phyloP scores from a whole-genome alignment of 2,329 filamentous ascomycete species.

The Ophiognomonia clavigignenti-juglandacearum region DNA sequence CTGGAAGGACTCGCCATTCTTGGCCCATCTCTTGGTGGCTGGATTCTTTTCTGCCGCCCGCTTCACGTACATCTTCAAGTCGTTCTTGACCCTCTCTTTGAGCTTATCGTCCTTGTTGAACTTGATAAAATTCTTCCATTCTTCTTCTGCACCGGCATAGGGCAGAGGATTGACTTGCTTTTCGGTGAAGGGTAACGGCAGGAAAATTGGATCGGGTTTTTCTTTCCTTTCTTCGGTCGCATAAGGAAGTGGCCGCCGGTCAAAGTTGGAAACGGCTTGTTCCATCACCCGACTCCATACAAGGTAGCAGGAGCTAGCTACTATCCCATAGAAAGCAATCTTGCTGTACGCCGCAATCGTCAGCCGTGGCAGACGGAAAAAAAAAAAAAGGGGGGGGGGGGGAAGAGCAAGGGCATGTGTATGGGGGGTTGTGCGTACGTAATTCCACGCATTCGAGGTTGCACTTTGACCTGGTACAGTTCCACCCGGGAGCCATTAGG shows the following conservation, averaged over 20 bases:
- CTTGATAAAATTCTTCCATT: conserved; percentile 57
- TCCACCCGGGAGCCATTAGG: conserved; percentile 7
- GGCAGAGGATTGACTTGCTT: conserved; percentile 41
- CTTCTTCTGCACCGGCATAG: conserved; percentile 55
- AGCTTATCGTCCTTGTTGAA: conserved; percentile 49
- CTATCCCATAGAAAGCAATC: conserved; percentile 18
- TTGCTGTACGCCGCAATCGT: conserved; percentile 1
- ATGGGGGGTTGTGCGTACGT: not conserved
- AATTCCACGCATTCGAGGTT: not conserved
- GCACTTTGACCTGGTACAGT: conserved; percentile 6
- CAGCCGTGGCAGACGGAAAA: not conserved
- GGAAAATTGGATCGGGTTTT: conserved; percentile 45
- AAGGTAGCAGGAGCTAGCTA: conserved; percentile 33
- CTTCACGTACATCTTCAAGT: conserved; percentile 39
- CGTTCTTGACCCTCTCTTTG: conserved; percentile 41
- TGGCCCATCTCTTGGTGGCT: conserved; percentile 29
- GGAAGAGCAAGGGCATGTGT: too few relatives aligned
- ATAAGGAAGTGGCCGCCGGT: conserved; percentile 34
- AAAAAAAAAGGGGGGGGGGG: not conserved
- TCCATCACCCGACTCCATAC: conserved; percentile 41
- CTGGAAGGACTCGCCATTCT: conserved; percentile 43
- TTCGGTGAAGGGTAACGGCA: conserved; percentile 58
- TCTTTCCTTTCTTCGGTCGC: conserved; percentile 29
- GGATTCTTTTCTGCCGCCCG: conserved; percentile 37
- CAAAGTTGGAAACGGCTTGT: too few relatives aligned